Conservation (phyloP, 1,284 basidiomycete species). For the Heliocybe sulcata region DNA sequence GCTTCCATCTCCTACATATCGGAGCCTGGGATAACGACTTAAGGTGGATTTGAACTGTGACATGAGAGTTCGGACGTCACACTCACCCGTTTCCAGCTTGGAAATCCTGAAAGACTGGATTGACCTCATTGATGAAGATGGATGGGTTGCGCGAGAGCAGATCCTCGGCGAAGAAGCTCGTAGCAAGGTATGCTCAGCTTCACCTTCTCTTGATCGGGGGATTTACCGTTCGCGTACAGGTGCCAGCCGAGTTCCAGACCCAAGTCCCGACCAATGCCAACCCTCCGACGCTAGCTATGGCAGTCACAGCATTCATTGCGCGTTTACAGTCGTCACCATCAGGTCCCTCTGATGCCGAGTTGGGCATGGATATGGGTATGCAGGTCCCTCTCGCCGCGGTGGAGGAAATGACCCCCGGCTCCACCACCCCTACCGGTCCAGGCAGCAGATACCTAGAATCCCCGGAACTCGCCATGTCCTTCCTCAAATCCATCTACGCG, state of each 20-base stretch:
- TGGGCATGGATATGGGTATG: slow-evolving; percentile 54
- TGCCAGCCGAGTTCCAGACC: slow-evolving; percentile 83
- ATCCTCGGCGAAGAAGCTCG: slow-evolving; percentile 94
- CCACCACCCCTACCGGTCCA: slow-evolving; percentile 13
- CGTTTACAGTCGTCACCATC: slow-evolving; percentile 46
- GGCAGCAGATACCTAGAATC: slow-evolving; percentile 47
- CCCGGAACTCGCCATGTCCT: slow-evolving; percentile 55
- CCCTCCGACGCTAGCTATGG: slow-evolving; percentile 90
- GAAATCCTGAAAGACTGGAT: slow-evolving; percentile 91
- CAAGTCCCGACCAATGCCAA: slow-evolving; percentile 93
- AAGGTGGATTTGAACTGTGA: slow-evolving; percentile 36
- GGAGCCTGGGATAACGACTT: slow-evolving; percentile 91
- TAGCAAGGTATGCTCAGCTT: slow-evolving; percentile 53
- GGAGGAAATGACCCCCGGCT: background rate
- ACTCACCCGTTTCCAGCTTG: slow-evolving; percentile 37
- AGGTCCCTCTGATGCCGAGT: slow-evolving; percentile 48
- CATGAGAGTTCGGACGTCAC: background rate
- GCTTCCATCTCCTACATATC: slow-evolving; percentile 89
- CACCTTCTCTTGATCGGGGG: slow-evolving; percentile 2
- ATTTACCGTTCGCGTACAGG: too few relatives aligned
- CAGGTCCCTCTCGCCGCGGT: slow-evolving; percentile 37
- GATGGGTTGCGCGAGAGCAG: slow-evolving; percentile 94
- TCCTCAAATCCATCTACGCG: slow-evolving; percentile 74
- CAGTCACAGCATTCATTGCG: slow-evolving; percentile 80
- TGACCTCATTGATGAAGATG: slow-evolving; percentile 83